Base-by-base conservation (phyloP, 176 grass and related monocot genomes). In the Ampelocalamus luodianensis region DNA sequence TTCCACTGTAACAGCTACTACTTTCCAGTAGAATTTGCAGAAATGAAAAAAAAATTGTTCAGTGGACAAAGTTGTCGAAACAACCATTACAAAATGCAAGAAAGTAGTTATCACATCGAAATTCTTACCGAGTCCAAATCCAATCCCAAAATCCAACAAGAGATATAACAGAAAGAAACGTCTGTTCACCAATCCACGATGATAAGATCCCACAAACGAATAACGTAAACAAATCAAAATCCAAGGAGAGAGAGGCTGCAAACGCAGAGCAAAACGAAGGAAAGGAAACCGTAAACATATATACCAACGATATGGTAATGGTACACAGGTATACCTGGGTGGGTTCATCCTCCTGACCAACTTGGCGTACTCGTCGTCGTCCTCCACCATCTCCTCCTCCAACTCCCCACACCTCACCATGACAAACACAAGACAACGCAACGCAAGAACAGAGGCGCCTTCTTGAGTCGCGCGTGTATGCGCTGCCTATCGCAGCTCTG, bases 301-400 rank as follows among this genome's bases (percentile, higher is more conserved):
- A n/a, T n/a, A 58, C 20, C 24, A 34, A 42, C 20, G 6, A 23
- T 5, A 4, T 3, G 9, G 9, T 14, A 44, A n/a, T n/a, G n/a
- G n/a, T n/a, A n/a, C 1, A 16, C 8, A 0, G 18, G 1, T 42
- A 34, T 49, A 90, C 87, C 91, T 90, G 20, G 91, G 87, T 6
- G 84, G 87, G 68, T 93, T 93, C 91, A 93, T 93, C 81, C 56
- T 77, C 58, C 84, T 81, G 49, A 93, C 78, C 44, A 93, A 14
- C 77, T 93, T 87, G 11, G 85, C 76, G 39, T 93, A 93, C 77
- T 93, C 91, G 43, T 92, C 91, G 43, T 92, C 54, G 3, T 90
- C 88, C 0, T 79, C 80, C 50, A 22, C 44, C 24, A 20, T 23
- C 68, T n/a, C 78, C 39, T 48, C 61, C 42, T 16, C 70, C 53